phyloP scores from a whole-genome alignment of 164 flowering plant genomes.

The Stephania japonica region DNA sequence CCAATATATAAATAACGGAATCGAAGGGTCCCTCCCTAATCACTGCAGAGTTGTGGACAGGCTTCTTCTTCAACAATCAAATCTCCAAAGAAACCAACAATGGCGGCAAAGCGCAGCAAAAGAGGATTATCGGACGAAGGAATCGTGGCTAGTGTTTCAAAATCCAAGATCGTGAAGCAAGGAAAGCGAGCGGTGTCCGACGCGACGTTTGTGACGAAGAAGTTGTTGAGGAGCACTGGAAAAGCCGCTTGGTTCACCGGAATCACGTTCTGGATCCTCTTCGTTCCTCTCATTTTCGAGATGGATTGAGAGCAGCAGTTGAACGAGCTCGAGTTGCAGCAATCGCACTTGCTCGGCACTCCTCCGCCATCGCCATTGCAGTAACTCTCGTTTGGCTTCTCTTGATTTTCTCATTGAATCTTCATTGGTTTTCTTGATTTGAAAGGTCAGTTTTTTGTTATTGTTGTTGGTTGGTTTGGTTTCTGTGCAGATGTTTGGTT shows the following conservation, averaged over 20 bases:
- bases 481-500: neutral
- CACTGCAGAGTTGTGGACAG: neutral
- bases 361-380: neutral
- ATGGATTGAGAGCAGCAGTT: constrained; percentile 74
- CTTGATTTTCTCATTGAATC: too few species aligned
- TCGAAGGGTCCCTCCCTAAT: too few species aligned
- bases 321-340: constrained; percentile 59
- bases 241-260: constrained; percentile 77
- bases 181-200: constrained; percentile 38
- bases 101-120: constrained; percentile 19
- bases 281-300: constrained; percentile 55
- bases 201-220: constrained; percentile 32
- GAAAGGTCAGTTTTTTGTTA: neutral
- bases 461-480: neutral
- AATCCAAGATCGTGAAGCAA: constrained; percentile 31
- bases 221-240: constrained; percentile 61
- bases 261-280: constrained; percentile 53
- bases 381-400: neutral
- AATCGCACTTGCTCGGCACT: constrained; percentile 56
- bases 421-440: too few species aligned
- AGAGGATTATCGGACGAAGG: constrained; percentile 10
- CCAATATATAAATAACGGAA: too few species aligned
- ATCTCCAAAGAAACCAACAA: neutral
- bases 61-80: neutral
- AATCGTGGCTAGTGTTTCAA: constrained; percentile 34